A percentile compares a stretch with the other conserved stretches of the same genome.
These are phyloP conservation scores for Decorospora gaudefroyi DNA, from an alignment of 2,329 filamentous ascomycete genomes.

Conservation along the genomic window DNA sequence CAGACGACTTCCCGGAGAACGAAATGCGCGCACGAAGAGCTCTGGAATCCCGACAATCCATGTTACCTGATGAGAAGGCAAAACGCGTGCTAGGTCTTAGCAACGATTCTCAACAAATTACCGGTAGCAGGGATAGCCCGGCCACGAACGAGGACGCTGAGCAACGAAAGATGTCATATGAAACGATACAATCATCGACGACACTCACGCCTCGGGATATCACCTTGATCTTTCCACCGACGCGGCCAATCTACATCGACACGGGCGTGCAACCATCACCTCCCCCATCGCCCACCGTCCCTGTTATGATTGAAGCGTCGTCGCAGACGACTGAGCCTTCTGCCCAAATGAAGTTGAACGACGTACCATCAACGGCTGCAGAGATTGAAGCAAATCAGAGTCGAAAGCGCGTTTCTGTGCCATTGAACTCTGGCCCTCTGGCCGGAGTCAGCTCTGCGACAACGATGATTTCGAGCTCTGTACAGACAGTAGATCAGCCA, in stretches of 20 bases:
- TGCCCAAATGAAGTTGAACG: slow-evolving; percentile 30
- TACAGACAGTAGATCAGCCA: slow-evolving; percentile 66
- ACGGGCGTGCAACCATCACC: slow-evolving; percentile 83
- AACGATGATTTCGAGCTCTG: slow-evolving; percentile 66
- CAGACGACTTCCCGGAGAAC: slow-evolving; percentile 61
- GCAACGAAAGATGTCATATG: slow-evolving; percentile 28
- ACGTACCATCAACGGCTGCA: slow-evolving; percentile 21
- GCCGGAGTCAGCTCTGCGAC: slow-evolving; percentile 22
- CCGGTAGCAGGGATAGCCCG: slow-evolving; percentile 33
- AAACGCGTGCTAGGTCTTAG: slow-evolving; percentile 53
- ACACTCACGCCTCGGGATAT: slow-evolving; percentile 34
- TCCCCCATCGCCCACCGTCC: slow-evolving; percentile 69
- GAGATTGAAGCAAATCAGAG: slow-evolving; percentile 75
- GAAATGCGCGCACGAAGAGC: slow-evolving; percentile 48
- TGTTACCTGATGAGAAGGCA: slow-evolving; percentile 52
- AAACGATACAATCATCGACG: slow-evolving; percentile 28
- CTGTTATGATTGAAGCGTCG: slow-evolving; percentile 28
- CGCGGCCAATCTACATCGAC: slow-evolving; percentile 66
- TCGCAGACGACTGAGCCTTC: slow-evolving; percentile 29
- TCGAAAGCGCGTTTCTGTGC: slow-evolving; percentile 65
- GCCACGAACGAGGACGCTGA: slow-evolving; percentile 30
- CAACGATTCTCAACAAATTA: slow-evolving; percentile 30
- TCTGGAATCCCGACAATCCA: slow-evolving; percentile 50
- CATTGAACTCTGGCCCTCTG: slow-evolving; percentile 18
- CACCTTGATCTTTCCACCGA: slow-evolving; percentile 41